Evolutionary conservation across 306 rosid species (phyloP), one percentile per base, ranked within the genome.

Genomic region (Inga oerstediana): DNA sequence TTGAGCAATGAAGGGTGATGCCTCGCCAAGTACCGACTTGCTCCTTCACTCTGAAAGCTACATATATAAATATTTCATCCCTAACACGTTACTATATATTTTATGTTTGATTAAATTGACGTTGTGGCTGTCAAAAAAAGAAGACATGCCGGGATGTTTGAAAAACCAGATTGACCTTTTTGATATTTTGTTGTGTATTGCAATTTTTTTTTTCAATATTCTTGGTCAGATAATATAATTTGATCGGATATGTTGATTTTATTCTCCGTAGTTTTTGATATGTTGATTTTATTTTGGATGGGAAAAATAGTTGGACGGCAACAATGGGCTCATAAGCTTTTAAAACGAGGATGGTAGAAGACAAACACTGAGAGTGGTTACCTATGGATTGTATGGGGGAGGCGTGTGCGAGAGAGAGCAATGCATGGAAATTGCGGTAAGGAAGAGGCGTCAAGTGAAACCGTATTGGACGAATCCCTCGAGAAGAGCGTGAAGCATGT

Each of bases 401-500:
- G 32, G 30, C 5, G 54, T 10, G 32, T 70, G 16, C 2, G 17
- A 43, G 13, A 2, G 56, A 44, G 37, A 12, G 37, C 35, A 44
- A 10, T 70, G 1, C 22, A 16, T 20, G 9, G 11, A 20, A 43
- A 3, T 41, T 43, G 75, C 10, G 35, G 8, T 8, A 46, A 14
- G 41, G 48, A 71, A 44, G 76, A 72, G 45, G 87, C 52, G 16
- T 54, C 7, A 74, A 54, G 54, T 24, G 27, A 24, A 24, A 24
- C 27, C 27, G 27, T 24, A 24, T 24, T 24, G 27, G 27, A 24
- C 27, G 27, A 24, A 11, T 0, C 45, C 72, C 9, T 75, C 44
- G 82, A 71, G 48, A 71, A 44, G 76, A 6, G 19, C 51, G 49
- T 32, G 72, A 43, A 3, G 41, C 88, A 84, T 52, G 88, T 79